phyloP scores from a whole-genome alignment of 2,329 filamentous ascomycete genomes.

The Decorospora gaudefroyi region DNA sequence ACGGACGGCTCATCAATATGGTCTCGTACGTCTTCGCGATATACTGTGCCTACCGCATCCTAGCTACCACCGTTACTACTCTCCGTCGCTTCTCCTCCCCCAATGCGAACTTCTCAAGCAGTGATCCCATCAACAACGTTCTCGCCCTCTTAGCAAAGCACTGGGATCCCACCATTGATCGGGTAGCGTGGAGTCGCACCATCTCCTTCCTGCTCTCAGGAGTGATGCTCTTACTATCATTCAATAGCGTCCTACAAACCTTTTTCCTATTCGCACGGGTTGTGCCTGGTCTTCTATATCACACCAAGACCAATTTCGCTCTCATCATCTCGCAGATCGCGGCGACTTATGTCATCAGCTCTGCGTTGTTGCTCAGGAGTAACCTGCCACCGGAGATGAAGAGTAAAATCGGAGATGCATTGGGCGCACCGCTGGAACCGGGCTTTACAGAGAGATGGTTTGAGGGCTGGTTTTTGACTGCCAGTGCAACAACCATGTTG shows the following conservation, averaged over 20 bases:
- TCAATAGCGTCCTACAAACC: slow-evolving; percentile 83
- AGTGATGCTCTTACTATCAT: slow-evolving; percentile 78
- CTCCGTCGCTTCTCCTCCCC: slow-evolving; percentile 62
- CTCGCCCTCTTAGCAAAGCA: slow-evolving; percentile 79
- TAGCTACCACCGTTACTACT: slow-evolving; percentile 70
- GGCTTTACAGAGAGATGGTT: slow-evolving; percentile 82
- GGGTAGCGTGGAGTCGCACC: slow-evolving; percentile 79
- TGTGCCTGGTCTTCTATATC: slow-evolving; percentile 70
- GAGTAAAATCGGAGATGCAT: slow-evolving; percentile 73
- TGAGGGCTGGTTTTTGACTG: slow-evolving; percentile 79
- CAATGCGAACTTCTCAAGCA: slow-evolving; percentile 63
- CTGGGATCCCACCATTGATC: slow-evolving; percentile 81
- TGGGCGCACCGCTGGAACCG: slow-evolving; percentile 75
- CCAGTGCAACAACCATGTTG: slow-evolving; percentile 66
- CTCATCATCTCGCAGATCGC: slow-evolving; percentile 79
- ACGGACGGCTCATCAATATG: slow-evolving; percentile 68
- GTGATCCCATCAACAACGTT: slow-evolving; percentile 82
- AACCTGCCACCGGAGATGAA: slow-evolving; percentile 79
- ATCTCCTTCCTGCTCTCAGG: slow-evolving; percentile 84
- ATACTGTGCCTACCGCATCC: slow-evolving; percentile 84
- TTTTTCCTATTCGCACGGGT: slow-evolving; percentile 79
- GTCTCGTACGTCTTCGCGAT: slow-evolving; percentile 71
- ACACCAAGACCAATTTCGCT: slow-evolving; percentile 76
- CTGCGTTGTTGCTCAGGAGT: slow-evolving; percentile 74
- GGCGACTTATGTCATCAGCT: slow-evolving; percentile 83